Evolutionary conservation across 2,329 filamentous ascomycete species (phyloP).

Genomic region (Talaromyces sp.): DNA sequence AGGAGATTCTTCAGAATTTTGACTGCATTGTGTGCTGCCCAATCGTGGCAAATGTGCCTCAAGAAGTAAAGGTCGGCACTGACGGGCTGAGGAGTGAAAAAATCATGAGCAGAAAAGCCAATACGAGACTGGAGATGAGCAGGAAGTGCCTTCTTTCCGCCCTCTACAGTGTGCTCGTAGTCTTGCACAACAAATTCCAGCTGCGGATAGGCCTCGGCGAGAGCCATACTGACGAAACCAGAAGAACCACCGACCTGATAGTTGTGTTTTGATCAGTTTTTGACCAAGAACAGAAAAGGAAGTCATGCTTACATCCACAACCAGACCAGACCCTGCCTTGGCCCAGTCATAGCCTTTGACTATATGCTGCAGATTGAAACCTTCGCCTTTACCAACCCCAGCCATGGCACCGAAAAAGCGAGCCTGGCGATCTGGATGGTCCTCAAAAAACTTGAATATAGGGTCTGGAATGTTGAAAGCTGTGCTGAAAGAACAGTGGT

Average conservation of each 20-base stretch:
- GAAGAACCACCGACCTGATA: conserved; percentile 12
- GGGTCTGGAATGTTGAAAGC: background rate
- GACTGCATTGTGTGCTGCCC: conserved; percentile 3
- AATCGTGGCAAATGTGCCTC: conserved; percentile 2
- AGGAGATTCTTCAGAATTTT: conserved; percentile 3
- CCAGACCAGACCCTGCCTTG: background rate
- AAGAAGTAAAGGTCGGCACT: conserved; percentile 2
- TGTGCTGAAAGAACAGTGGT: conserved; percentile 1
- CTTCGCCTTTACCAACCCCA: background rate
- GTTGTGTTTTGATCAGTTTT: background rate
- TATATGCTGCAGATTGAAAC: background rate
- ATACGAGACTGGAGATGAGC: conserved; percentile 18
- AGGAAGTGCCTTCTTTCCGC: conserved; percentile 33
- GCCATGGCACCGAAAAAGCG: conserved; percentile 6
- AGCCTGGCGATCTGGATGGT: background rate
- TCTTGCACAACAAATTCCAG: conserved; percentile 18
- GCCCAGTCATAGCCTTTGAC: conserved; percentile 9
- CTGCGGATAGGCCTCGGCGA: conserved; percentile 23
- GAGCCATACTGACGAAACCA: conserved; percentile 13
- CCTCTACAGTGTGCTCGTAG: conserved; percentile 16
- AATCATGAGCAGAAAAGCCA: conserved; percentile 17
- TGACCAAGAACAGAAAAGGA: background rate
- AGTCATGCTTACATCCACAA: conserved; percentile 11
- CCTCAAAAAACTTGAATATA: background rate
- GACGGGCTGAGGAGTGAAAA: conserved; percentile 4